Evolutionary conservation across 2,329 filamentous ascomycete species (phyloP).

Genomic region (Pseudocercospora fijiensis): DNA sequence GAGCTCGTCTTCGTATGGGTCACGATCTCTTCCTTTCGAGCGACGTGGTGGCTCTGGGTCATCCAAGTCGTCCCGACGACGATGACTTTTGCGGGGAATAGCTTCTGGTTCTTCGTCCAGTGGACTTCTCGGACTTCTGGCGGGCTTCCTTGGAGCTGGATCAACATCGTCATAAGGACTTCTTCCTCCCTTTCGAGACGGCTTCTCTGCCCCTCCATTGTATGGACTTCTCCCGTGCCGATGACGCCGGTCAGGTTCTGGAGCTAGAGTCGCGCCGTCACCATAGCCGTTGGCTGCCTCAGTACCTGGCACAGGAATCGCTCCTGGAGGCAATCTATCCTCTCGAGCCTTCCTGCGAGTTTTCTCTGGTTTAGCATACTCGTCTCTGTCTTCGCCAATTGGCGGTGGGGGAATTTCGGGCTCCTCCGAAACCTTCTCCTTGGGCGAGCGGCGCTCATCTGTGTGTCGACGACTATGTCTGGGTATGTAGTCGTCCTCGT

Average conservation of each 20-base stretch:
- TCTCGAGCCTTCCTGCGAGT: conserved; percentile 13
- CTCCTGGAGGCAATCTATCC: conserved; percentile 15
- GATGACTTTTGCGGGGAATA: conserved; percentile 13
- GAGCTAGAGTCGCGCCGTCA: conserved; percentile 3
- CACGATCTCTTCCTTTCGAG: conserved; percentile 14
- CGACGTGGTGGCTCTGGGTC: conserved; percentile 19
- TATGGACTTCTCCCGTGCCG: conserved; percentile 20
- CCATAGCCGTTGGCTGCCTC: conserved; percentile 12
- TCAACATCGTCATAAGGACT: conserved; percentile 11
- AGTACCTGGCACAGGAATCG: conserved; percentile 17
- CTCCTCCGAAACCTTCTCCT: conserved; percentile 17
- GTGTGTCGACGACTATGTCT: conserved; percentile 18
- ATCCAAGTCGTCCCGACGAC: conserved; percentile 15
- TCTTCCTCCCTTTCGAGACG: background rate
- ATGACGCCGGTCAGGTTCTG: conserved; percentile 8
- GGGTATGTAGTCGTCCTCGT: conserved; percentile 30
- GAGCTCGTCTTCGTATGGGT: conserved; percentile 16
- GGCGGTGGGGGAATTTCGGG: conserved; percentile 27
- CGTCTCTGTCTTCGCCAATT: conserved; percentile 26
- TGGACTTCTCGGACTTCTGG: background rate
- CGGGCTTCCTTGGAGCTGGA: background rate
- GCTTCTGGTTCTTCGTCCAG: conserved; percentile 1
- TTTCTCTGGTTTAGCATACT: conserved; percentile 15
- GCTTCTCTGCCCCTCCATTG: conserved; percentile 10
- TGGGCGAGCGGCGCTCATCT: conserved; percentile 16